Evolutionary conservation across 768 basidiomycete species (phyloP).

Genomic region (Suillus discolor): DNA sequence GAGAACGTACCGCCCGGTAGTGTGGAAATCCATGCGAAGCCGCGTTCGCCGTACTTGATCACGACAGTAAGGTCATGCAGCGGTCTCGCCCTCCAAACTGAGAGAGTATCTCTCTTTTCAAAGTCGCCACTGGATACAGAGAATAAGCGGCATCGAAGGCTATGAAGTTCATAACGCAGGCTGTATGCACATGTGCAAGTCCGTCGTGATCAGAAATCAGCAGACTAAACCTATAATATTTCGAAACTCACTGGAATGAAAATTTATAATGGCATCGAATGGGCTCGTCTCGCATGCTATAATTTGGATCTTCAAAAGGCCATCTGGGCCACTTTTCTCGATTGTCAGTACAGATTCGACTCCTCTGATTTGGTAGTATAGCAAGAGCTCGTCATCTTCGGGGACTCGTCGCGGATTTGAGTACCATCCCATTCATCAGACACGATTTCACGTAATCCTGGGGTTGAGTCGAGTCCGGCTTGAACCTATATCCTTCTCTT

Average conservation of each 20-base stretch:
- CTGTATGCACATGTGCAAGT: slow-evolving; percentile 20
- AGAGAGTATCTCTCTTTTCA: slow-evolving; percentile 30
- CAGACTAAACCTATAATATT: neutral
- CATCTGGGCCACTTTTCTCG: slow-evolving; percentile 4
- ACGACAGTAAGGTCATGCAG: slow-evolving; percentile 14
- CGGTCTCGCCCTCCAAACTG: slow-evolving; percentile 14
- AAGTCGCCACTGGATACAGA: slow-evolving; percentile 42
- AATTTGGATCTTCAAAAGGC: slow-evolving; percentile 38
- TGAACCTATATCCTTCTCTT: slow-evolving; percentile 30
- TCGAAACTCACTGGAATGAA: slow-evolving; percentile 43
- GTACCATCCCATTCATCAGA: slow-evolving; percentile 15
- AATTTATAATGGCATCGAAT: slow-evolving; percentile 39
- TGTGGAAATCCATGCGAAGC: slow-evolving; percentile 30
- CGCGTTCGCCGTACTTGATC: slow-evolving; percentile 37
- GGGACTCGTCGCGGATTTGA: neutral
- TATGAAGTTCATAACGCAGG: slow-evolving; percentile 47
- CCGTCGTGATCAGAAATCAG: neutral
- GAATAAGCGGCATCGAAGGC: slow-evolving; percentile 39
- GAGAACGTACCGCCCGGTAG: neutral
- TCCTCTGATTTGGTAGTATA: slow-evolving; percentile 10
- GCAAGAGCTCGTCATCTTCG: slow-evolving; percentile 20
- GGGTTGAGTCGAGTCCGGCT: slow-evolving; percentile 22
- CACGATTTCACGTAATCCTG: slow-evolving; percentile 13
- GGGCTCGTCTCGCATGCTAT: slow-evolving; percentile 37
- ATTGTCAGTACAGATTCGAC: slow-evolving; percentile 26